Conservation (phyloP, 805 yeast species). For the Suhomyces sp. region DNA sequence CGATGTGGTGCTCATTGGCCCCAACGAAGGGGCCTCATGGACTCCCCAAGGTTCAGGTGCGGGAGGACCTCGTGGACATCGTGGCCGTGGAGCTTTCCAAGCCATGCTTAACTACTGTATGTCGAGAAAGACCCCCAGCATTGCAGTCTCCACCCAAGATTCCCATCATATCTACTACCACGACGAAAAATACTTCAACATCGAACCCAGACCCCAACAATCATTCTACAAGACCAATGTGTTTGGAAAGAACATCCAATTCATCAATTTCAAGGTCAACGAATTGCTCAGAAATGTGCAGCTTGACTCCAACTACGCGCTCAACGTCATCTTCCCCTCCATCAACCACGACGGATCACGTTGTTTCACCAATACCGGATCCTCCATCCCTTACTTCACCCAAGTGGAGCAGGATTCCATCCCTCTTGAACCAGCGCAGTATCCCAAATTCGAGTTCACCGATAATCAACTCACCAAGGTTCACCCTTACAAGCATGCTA, state of each 20-base stretch:
- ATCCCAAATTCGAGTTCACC: background rate
- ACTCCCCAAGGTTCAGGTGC: conserved; percentile 4
- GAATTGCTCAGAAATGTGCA: conserved; percentile 19
- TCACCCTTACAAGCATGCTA: conserved; percentile 1
- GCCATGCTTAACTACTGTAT: conserved; percentile 19
- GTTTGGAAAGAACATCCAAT: conserved; percentile 22
- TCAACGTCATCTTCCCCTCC: conserved; percentile 31
- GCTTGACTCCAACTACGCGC: conserved; percentile 7
- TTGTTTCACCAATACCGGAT: conserved; percentile 16
- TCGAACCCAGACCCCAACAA: conserved; percentile 10
- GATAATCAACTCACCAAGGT: background rate
- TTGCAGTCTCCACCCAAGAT: conserved; percentile 28
- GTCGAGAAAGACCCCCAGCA: conserved; percentile 17
- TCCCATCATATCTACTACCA: conserved; percentile 31
- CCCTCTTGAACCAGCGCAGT: conserved; percentile 2
- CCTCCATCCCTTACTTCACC: background rate
- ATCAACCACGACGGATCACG: conserved; percentile 22
- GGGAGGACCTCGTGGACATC: conserved; percentile 1
- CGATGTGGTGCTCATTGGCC: conserved; percentile 36
- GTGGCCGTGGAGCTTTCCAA: conserved; percentile 7
- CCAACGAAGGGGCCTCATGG: conserved; percentile 27
- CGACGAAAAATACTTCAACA: conserved; percentile 29
- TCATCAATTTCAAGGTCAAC: conserved; percentile 23
- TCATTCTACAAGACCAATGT: conserved; percentile 19
- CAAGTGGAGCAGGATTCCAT: conserved; percentile 3